A percentile compares a stretch with the other conserved stretches of the same genome.
phyloP scores from a whole-genome alignment of 2,329 filamentous ascomycete species.

The Rhexocercosporidium sp. region DNA sequence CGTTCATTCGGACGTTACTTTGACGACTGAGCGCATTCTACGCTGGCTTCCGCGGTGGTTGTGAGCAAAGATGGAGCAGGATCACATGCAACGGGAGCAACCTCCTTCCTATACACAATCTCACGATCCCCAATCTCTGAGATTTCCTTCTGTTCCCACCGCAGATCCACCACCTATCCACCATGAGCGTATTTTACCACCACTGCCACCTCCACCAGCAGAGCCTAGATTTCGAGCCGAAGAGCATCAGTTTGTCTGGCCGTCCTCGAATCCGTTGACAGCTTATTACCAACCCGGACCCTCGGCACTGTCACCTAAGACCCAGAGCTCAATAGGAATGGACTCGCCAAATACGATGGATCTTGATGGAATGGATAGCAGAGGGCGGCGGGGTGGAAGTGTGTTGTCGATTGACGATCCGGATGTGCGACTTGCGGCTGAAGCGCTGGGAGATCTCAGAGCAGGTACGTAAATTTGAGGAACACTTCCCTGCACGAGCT shows the following conservation, averaged over 20 bases:
- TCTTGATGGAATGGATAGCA: slow-evolving; percentile 39
- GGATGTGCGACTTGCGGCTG: slow-evolving; percentile 72
- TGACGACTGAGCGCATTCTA: neutral
- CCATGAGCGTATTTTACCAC: slow-evolving; percentile 41
- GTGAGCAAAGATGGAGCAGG: slow-evolving; percentile 36
- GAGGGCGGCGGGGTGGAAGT: slow-evolving; percentile 40
- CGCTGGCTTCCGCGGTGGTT: slow-evolving; percentile 27
- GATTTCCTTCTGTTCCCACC: slow-evolving; percentile 38
- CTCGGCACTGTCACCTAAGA: slow-evolving; percentile 39
- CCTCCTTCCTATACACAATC: slow-evolving; percentile 41
- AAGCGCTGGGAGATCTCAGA: slow-evolving; percentile 75
- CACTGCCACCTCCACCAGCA: slow-evolving; percentile 34
- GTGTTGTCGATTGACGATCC: slow-evolving; percentile 62
- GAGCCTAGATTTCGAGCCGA: slow-evolving; percentile 34
- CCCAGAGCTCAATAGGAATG: slow-evolving; percentile 20
- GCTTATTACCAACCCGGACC: slow-evolving; percentile 42
- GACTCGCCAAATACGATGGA: slow-evolving; percentile 41
- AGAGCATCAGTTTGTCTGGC: slow-evolving; percentile 39
- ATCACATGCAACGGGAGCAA: slow-evolving; percentile 41
- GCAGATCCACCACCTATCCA: slow-evolving; percentile 37
- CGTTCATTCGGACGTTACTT: neutral
- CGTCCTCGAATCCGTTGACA: slow-evolving; percentile 42
- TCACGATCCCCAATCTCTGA: slow-evolving; percentile 38
- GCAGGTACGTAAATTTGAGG: slow-evolving; percentile 61
- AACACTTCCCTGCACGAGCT: slow-evolving; percentile 23